phyloP scores from a whole-genome alignment of 192 early-diverging fungal genomes.

The Gonapodya prolifera region DNA sequence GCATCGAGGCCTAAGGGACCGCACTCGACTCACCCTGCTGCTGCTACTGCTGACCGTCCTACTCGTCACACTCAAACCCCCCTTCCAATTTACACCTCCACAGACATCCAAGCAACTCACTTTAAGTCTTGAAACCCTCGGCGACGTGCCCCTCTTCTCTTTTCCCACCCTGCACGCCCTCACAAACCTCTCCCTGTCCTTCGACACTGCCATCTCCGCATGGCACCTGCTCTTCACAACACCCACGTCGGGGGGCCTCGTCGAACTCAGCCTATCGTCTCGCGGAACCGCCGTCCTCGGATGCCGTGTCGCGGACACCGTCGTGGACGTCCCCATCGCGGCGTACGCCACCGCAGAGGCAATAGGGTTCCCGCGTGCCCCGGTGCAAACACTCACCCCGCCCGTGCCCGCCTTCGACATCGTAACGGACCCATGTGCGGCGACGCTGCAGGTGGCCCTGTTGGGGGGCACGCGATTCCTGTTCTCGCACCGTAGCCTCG shows the following conservation, averaged over 20 bases:
- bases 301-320: neutral
- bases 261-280: neutral
- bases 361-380: neutral
- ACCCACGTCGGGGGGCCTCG: neutral
- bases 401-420: neutral
- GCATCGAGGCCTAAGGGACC: too few relatives aligned
- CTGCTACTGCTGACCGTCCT: too few relatives aligned
- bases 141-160: neutral
- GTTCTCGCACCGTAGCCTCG: neutral
- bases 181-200: neutral
- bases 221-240: neutral
- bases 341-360: neutral
- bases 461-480: neutral
- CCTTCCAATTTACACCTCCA: neutral
- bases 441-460: neutral
- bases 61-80: neutral
- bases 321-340: neutral
- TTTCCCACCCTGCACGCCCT: neutral
- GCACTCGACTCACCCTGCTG: too few relatives aligned
- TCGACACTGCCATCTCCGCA: neutral
- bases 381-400: neutral
- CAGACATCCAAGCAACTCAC: neutral
- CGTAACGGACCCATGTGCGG: neutral
- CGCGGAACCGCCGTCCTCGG: neutral
- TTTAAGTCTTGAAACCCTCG: neutral